Base-by-base conservation (phyloP, 345 rosid species). In the Eucalyptus marginata region DNA sequence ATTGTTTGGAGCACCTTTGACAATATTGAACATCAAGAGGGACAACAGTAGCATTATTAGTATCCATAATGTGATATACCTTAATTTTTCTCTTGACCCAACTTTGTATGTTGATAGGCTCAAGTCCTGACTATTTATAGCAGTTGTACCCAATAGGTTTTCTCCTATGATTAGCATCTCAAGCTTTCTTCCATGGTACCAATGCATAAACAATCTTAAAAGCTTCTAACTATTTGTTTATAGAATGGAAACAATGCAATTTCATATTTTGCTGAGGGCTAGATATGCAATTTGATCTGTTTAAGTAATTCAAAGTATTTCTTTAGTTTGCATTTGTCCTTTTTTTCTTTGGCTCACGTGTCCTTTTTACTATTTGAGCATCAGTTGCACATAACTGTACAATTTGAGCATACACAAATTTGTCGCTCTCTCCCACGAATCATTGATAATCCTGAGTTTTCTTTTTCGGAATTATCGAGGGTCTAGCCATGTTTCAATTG, bases 401-500 rank as follows among this genome's bases (percentile, higher is more conserved):
- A n/a, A 64, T 64, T 64, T 64, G 36, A 64, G 36, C 71, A 29
- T 64, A 7, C 71, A 64, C 18, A 64, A 64, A 7, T 64, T 64
- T 7, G 3, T 29, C 5, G 17, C 71, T 64, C 36, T 64, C 71
- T 64, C 31, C 16, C 71, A 64, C 3, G 10, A 64, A 64, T 64
- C 71, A 64, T 13, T 7, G 71, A 27, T 64, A n/a, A 64, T 62
- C 36, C 3, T 64, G 16, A 25, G 1, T 64, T 0, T 62, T 29
- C 33, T 13, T 64, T 62, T 64, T 64, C 6, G 71, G 71, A 64
- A 29, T 64, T 64, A 29, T 31, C 13, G 8, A 29, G 71, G 71
- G 9, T 47, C 94, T 96, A 90, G 94, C 95, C 90, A 12, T 29
- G 31, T 59, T 59, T 59, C 90, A 96, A 5, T 59, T 12, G 66